Base-by-base conservation (phyloP, 2,329 filamentous ascomycete species). In the Colletotrichum musae region DNA sequence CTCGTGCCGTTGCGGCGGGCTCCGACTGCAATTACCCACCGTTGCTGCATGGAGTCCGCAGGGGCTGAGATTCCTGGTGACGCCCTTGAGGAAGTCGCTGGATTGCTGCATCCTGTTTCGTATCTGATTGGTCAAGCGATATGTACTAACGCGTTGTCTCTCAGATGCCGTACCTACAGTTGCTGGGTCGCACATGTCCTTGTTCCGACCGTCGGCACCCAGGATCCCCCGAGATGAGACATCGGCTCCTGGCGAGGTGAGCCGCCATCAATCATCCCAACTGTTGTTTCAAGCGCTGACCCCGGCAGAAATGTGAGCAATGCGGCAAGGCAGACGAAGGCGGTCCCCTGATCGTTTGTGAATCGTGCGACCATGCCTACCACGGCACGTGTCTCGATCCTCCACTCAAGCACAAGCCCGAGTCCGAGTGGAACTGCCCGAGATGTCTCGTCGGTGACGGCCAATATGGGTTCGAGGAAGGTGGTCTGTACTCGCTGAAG, bases 381-480 rank as follows among this genome's bases (percentile, higher is more conserved):
- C 96, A 99, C 77, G 93, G 92, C 74, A 87, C 90, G 69, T 99
- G 96, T 76, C 88, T 98, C 21, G 96, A 99, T 72, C 95, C 95
- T 41, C 94, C 93, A 2, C 83, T 97, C 51, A 92, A 92, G 74
- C 84, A 87, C 9, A 90, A 92, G 72, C 94, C 94, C 0, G 93
- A 96, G 26, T 87, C 91, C 61, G 96, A 98, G 76, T 99, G 96
- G 96, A 95, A 98, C 78, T 99, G 96, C 74, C 93, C 96, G 0
- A 90, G 94, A 76, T 99, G 96, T 78, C 88, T 99, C 28, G 96
- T 99, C 26, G 96, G 96, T 54, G 97, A 97, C 65, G 95, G 95
- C 47, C 94, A 98, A 73, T 99, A 97, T 75, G 96, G 96, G 0
- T 99, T 99, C 71, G 95, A 98, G 77, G 96, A 99, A 79, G 96